Evolutionary conservation across 176 grass and related monocot species (phyloP), one percentile per base, ranked within the genome.

Genomic region (Aechmea fasciata): DNA sequence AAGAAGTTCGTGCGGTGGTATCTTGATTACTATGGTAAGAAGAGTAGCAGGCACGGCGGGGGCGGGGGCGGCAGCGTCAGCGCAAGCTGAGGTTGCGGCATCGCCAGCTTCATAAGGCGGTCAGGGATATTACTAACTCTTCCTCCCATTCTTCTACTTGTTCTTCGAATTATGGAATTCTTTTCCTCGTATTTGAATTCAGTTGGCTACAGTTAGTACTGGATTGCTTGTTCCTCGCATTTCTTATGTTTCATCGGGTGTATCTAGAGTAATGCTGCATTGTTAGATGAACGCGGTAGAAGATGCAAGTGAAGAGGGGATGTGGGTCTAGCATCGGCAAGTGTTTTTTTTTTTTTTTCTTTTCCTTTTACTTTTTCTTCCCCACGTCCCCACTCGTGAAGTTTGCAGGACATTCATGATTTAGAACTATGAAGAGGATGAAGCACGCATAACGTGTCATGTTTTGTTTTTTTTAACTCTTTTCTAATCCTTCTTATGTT

Each of bases 1-100:
- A 85, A 80, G 68, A 85, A 80, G 67, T 85, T 85, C 65, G 83
- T 85, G 57, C 80, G 72, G 67, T 85, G 83, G 83, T 85, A 85
- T 26, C 74, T 85, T 51, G 67, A 50, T 0, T 85, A 80, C 73
- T 84, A 84, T 22, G 76, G 76, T 9, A 61, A 61, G 55, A 61
- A 18, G 13, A 18, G 17, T 61, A 10, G 55, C 55, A 61, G 20
- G 55, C 55, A 7, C 15, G 3, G 55, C 20, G 55, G 15, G 4
- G 13, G 17, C 20, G 55, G 55, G 4, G 13, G 17, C 20, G 55
- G 55, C 7, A 61, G 55, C 20, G 22, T 15, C 55, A 22, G 55
- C 4, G 6, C 13, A 61, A 61, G 55, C 11, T 61, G 55, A 61
- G 55, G 33, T 61, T 14, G 20, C 15, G 52, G 52, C 15, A 10